These are phyloP conservation scores for Trichoderma atrobrunneum DNA, from an alignment of 2,329 filamentous ascomycete species.

Conservation along the genomic window DNA sequence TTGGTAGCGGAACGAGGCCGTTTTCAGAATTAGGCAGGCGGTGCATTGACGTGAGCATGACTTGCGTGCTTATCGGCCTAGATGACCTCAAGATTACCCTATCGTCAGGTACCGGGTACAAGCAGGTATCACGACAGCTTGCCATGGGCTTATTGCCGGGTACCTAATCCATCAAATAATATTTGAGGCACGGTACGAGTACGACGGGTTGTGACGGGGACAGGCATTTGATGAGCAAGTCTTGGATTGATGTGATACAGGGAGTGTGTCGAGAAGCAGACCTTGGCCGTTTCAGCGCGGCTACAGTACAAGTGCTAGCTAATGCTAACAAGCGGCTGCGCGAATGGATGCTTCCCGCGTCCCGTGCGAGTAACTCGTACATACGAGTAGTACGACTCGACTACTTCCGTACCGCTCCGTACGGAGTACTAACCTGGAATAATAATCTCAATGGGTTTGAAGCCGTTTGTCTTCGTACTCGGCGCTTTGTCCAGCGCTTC, in stretches of 20 bases:
- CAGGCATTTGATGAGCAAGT: background rate
- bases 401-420: background rate
- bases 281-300: constrained; percentile 10
- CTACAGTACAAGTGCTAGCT: background rate
- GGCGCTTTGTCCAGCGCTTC: background rate
- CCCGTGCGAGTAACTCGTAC: background rate
- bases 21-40: background rate
- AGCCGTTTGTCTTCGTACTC: background rate
- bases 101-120: background rate
- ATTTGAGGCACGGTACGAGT: background rate
- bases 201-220: background rate
- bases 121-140: background rate
- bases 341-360: background rate
- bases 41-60: constrained; percentile 1
- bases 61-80: constrained; percentile 16
- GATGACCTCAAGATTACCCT: constrained; percentile 13
- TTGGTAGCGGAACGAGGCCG: background rate
- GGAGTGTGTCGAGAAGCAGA: background rate
- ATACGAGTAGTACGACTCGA: background rate
- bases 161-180: background rate
- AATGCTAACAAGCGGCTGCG: background rate
- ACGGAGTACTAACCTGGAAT: background rate
- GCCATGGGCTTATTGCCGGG: background rate
- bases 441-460: background rate
- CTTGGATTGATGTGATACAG: background rate